A percentile compares a stretch with the other conserved stretches of the same genome.
Conservation (phyloP, 225 moss, liverwort and hornwort genomes). For the Thuidium tamariscinum region DNA sequence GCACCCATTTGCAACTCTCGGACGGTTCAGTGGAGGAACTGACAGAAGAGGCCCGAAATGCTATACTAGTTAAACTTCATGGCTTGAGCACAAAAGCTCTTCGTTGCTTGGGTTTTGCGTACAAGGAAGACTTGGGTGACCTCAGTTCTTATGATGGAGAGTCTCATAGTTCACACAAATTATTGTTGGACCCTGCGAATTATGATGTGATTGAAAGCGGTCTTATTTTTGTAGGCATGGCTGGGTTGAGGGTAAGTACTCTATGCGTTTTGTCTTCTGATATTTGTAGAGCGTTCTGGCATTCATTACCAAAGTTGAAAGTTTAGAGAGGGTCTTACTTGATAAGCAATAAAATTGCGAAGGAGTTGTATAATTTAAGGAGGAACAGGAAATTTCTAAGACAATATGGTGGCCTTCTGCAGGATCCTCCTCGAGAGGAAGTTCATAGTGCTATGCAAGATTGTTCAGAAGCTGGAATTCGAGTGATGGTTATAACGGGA, state of each 20-base stretch:
- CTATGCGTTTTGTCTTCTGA: not conserved
- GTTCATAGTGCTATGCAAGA: conserved; percentile 65
- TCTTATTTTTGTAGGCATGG: conserved; percentile 72
- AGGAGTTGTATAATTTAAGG: not conserved
- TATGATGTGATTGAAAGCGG: conserved; percentile 64
- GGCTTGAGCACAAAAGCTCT: conserved; percentile 62
- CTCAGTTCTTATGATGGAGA: conserved; percentile 69
- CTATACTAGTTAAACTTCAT: conserved; percentile 42
- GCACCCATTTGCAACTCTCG: conserved; percentile 52
- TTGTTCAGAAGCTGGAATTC: conserved; percentile 79
- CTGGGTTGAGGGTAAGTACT: conserved; percentile 64
- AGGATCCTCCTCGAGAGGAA: conserved; percentile 91
- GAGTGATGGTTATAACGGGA: conserved; percentile 90
- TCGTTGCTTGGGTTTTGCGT: conserved; percentile 76
- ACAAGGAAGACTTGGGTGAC: conserved; percentile 55
- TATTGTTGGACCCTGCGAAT: conserved; percentile 60
- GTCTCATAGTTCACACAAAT: conserved; percentile 49
- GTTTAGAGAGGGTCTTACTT: not conserved
- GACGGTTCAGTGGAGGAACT: conserved; percentile 57
- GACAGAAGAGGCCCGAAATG: conserved; percentile 38
- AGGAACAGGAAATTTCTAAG: not conserved
- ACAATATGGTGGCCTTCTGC: not conserved
- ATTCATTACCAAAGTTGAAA: not conserved
- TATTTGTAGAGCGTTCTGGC: not conserved
- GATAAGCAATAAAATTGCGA: not conserved